Percentiles rank a stretch among this genome's conserved stretches.
Conservation (phyloP, 768 basidiomycete species). For the Mycena epipterygia region DNA sequence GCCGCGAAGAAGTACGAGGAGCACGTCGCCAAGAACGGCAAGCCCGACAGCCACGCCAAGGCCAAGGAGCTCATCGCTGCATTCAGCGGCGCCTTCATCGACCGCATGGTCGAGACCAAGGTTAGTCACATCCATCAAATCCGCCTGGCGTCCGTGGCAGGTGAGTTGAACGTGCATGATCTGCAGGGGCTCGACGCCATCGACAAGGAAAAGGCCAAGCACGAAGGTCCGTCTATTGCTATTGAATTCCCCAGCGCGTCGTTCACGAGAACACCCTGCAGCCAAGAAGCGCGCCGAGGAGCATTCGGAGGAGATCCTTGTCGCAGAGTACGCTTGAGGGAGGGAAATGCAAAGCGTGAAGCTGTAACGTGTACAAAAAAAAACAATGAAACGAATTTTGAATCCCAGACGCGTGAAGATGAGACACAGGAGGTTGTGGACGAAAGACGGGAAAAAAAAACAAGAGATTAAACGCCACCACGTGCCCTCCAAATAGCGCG, state of each 20-base stretch:
- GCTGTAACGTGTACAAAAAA: background rate
- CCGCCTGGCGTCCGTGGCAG: background rate
- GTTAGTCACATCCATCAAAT: background rate
- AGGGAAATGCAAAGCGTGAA: background rate
- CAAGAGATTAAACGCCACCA: too few species aligned
- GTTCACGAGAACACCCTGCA: too few species aligned
- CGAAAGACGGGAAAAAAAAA: too few species aligned
- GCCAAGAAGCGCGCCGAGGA: slow-evolving; percentile 26
- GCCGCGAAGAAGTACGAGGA: slow-evolving; percentile 76
- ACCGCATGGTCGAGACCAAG: slow-evolving; percentile 35
- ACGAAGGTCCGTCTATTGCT: slow-evolving; percentile 23
- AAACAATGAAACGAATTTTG: background rate
- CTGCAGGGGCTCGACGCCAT: slow-evolving; percentile 25
- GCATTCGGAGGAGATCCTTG: slow-evolving; percentile 13
- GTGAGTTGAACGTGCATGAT: background rate
- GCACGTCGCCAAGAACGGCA: slow-evolving; percentile 64
- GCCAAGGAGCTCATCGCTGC: slow-evolving; percentile 75
- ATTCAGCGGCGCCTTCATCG: slow-evolving; percentile 64
- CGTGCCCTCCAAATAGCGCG: too few species aligned
- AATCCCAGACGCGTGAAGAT: background rate
- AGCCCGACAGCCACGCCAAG: slow-evolving; percentile 61
- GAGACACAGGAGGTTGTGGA: too few species aligned
- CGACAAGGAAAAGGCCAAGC: slow-evolving; percentile 30
- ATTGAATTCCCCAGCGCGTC: background rate
- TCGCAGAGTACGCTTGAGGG: slow-evolving; percentile 4